A percentile compares a stretch with the other conserved stretches of the same genome.
These are phyloP conservation scores for Lentinula novae-zelandiae DNA, from an alignment of 1,284 basidiomycete species.

Conservation along the genomic window DNA sequence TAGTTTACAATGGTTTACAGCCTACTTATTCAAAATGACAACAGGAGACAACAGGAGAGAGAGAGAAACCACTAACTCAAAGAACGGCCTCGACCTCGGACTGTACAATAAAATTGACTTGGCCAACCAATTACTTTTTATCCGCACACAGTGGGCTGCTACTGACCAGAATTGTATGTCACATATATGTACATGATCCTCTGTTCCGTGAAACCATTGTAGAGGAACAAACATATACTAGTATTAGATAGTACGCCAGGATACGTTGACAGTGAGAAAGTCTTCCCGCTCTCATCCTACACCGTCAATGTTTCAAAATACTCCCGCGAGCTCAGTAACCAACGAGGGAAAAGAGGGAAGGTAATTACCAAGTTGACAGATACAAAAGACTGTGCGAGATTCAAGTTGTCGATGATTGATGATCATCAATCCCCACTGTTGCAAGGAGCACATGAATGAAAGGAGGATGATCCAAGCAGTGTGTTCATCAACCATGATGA, in stretches of 20 bases:
- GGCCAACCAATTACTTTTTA: too few relatives aligned
- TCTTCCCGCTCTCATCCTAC: slow-evolving; percentile 58
- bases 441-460: slow-evolving; percentile 51
- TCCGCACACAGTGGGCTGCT: too few relatives aligned
- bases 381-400: slow-evolving; percentile 49
- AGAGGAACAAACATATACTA: too few relatives aligned
- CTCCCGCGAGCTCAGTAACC: slow-evolving; percentile 59
- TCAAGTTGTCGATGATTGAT: slow-evolving; percentile 41
- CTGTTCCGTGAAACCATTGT: slow-evolving; percentile 23
- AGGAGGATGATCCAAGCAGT: slow-evolving; percentile 51
- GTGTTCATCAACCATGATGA: slow-evolving; percentile 50
- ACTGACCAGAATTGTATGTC: slow-evolving; percentile 47
- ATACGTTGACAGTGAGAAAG: slow-evolving; percentile 15
- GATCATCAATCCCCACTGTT: slow-evolving; percentile 62
- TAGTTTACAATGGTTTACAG: too few relatives aligned
- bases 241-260: too few relatives aligned
- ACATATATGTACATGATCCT: slow-evolving; percentile 65
- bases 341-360: slow-evolving; percentile 37
- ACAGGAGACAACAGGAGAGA: too few relatives aligned
- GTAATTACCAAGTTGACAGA: slow-evolving; percentile 42
- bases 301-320: slow-evolving; percentile 50
- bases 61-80: too few relatives aligned
- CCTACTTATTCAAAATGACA: too few relatives aligned
- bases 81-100: too few relatives aligned
- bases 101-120: too few relatives aligned